Percentiles rank a stretch among this genome's conserved stretches.
phyloP scores from a whole-genome alignment of 2,329 filamentous ascomycete species.

The Leptoxyphium fumago region DNA sequence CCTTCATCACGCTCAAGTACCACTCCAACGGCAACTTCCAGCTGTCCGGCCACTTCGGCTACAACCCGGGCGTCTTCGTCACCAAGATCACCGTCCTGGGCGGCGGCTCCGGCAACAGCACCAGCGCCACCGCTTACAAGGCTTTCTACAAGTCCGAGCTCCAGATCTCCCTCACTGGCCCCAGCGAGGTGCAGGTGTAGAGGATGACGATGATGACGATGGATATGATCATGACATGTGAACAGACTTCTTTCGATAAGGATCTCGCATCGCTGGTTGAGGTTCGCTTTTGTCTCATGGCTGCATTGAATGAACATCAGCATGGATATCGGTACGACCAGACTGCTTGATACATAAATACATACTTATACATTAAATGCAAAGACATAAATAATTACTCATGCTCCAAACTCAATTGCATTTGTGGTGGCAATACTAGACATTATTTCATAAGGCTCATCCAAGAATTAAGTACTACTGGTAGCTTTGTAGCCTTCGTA shows the following conservation, averaged over 20 bases:
- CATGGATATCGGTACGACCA: too few relatives aligned
- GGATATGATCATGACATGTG: constrained; percentile 4
- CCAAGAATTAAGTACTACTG: too few relatives aligned
- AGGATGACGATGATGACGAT: constrained; percentile 6
- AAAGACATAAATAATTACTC: too few relatives aligned
- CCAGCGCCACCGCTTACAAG: background rate
- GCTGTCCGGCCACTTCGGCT: constrained; percentile 40
- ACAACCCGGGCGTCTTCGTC: constrained; percentile 30
- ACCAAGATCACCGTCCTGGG: constrained; percentile 39
- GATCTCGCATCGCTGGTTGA: constrained; percentile 2
- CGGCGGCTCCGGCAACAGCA: background rate
- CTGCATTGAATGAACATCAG: too few relatives aligned
- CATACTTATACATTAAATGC: too few relatives aligned
- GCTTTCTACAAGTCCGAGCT: background rate
- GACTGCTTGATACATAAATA: too few relatives aligned
- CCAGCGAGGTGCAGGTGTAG: background rate
- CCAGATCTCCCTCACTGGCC: background rate
- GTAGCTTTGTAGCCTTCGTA: too few relatives aligned
- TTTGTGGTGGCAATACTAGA: too few relatives aligned
- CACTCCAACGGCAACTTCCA: constrained; percentile 33
- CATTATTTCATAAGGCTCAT: too few relatives aligned
- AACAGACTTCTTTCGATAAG: background rate
- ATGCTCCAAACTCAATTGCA: too few relatives aligned
- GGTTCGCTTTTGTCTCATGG: background rate
- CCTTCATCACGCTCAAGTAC: constrained; percentile 46